phyloP scores from a whole-genome alignment of 1,284 basidiomycete genomes.

The Leccinum variabile region DNA sequence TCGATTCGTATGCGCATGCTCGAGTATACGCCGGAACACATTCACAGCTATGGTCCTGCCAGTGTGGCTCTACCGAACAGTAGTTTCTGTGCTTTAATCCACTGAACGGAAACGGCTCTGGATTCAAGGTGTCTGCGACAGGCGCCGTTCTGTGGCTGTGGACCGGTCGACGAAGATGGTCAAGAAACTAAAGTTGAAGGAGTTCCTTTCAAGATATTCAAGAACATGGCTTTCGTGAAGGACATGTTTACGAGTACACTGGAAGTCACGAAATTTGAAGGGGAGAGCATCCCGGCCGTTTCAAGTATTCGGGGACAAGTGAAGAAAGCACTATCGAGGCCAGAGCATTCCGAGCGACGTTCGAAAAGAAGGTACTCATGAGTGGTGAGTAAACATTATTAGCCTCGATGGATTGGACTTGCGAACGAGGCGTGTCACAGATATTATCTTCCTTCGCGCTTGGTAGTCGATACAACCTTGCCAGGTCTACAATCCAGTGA shows the following conservation, averaged over 20 bases:
- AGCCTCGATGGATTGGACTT: neutral
- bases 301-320: slow-evolving; percentile 96
- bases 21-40: slow-evolving; percentile 99
- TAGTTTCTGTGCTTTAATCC: slow-evolving; percentile 96
- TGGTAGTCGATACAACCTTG: slow-evolving; percentile 97
- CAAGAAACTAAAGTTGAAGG: slow-evolving; percentile 98
- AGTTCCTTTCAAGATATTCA: slow-evolving; percentile 94
- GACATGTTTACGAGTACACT: slow-evolving; percentile 95
- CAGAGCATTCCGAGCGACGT: slow-evolving; percentile 96
- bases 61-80: slow-evolving; percentile 86
- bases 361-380: slow-evolving; percentile 97
- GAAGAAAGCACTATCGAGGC: slow-evolving; percentile 92
- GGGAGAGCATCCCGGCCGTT: slow-evolving; percentile 93
- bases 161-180: slow-evolving; percentile 93
- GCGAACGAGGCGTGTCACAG: slow-evolving; percentile 41
- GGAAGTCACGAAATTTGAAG: slow-evolving; percentile 98
- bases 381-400: slow-evolving; percentile 64
- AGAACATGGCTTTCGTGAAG: slow-evolving; percentile 98
- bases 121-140: slow-evolving; percentile 91
- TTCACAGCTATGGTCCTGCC: slow-evolving; percentile 93
- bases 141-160: slow-evolving; percentile 90
- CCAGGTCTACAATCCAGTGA: slow-evolving; percentile 97
- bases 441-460: slow-evolving; percentile 93
- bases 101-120: slow-evolving; percentile 61
- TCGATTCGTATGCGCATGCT: slow-evolving; percentile 98